phyloP scores from a whole-genome alignment of 176 grass and related monocot species.

The Cenchrus purpureus region DNA sequence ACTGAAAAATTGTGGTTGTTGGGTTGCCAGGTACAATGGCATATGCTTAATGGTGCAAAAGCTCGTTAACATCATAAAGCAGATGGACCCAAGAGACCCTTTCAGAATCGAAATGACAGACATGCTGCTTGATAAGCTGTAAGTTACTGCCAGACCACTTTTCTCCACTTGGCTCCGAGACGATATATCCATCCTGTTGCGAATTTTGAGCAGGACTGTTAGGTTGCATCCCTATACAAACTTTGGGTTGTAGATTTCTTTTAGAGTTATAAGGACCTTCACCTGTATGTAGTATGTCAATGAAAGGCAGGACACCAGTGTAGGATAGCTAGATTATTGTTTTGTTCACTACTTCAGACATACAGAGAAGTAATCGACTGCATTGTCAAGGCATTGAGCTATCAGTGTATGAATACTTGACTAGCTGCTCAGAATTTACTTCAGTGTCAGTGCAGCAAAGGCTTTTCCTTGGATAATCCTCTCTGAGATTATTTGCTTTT shows the following conservation, averaged over 20 bases:
- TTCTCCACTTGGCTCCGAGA: not conserved
- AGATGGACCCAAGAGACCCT: constrained; percentile 88
- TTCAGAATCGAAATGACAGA: constrained; percentile 79
- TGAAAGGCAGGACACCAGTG: not conserved
- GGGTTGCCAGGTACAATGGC: constrained; percentile 48
- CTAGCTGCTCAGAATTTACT: not conserved
- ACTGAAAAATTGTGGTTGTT: not conserved
- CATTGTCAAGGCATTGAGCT: not conserved
- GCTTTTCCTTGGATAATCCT: not conserved
- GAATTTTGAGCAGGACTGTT: not conserved
- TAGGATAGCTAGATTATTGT: not conserved
- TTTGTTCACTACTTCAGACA: not conserved
- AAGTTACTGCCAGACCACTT: constrained; percentile 25
- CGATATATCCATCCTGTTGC: not conserved
- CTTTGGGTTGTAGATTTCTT: not conserved
- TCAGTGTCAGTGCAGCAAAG: not conserved
- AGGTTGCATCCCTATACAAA: not conserved
- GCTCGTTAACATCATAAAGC: constrained; percentile 74
- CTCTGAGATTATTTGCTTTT: not conserved
- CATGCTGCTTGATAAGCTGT: constrained; percentile 79
- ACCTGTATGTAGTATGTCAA: not conserved
- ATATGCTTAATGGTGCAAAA: constrained; percentile 74
- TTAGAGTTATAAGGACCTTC: not conserved
- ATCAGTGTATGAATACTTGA: not conserved
- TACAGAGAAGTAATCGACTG: not conserved